Percentiles rank a stretch among this genome's conserved stretches.
phyloP scores from a whole-genome alignment of 139 green algal genomes.

The Pycnococcus provasolii region DNA sequence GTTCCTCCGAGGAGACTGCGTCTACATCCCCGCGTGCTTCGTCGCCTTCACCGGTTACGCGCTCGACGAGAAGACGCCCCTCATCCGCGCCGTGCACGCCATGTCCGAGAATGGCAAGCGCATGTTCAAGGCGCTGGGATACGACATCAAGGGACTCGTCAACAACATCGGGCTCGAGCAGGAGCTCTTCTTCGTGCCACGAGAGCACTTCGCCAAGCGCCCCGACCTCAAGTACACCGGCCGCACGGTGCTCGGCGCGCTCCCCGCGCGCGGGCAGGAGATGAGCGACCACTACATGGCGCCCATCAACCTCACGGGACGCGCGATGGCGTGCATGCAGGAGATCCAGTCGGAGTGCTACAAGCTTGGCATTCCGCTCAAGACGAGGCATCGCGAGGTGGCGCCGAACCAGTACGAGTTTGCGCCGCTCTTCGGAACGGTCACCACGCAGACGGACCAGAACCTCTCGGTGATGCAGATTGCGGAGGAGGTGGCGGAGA shows the following conservation, averaged over 20 bases:
- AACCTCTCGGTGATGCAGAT: constrained; percentile 34
- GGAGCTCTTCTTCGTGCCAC: constrained; percentile 28
- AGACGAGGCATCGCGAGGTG: constrained; percentile 31
- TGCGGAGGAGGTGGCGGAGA: constrained; percentile 21
- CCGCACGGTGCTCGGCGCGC: constrained; percentile 20
- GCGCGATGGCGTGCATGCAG: constrained; percentile 22
- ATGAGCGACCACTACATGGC: constrained; percentile 30
- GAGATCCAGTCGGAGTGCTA: constrained; percentile 28
- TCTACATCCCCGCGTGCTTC: constrained; percentile 24
- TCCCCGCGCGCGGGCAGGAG: constrained; percentile 25
- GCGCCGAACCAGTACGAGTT: constrained; percentile 34
- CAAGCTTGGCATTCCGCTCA: constrained; percentile 29
- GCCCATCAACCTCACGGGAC: constrained; percentile 12
- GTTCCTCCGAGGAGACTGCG: constrained; percentile 19
- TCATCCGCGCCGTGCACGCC: constrained; percentile 10
- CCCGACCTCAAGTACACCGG: constrained; percentile 29
- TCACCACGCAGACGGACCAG: constrained; percentile 24
- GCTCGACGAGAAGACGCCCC: constrained; percentile 25
- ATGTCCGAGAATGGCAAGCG: constrained; percentile 19
- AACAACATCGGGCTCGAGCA: constrained; percentile 30
- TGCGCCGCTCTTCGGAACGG: constrained; percentile 27
- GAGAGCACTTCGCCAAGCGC: constrained; percentile 18
- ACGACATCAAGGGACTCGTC: constrained; percentile 1
- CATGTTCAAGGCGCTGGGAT: constrained; percentile 22
- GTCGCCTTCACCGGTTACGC: constrained; percentile 24